Evolutionary conservation across 2,329 filamentous ascomycete species (phyloP), one percentile per base, ranked within the genome.

Genomic region (Chaetothyriales sp.): DNA sequence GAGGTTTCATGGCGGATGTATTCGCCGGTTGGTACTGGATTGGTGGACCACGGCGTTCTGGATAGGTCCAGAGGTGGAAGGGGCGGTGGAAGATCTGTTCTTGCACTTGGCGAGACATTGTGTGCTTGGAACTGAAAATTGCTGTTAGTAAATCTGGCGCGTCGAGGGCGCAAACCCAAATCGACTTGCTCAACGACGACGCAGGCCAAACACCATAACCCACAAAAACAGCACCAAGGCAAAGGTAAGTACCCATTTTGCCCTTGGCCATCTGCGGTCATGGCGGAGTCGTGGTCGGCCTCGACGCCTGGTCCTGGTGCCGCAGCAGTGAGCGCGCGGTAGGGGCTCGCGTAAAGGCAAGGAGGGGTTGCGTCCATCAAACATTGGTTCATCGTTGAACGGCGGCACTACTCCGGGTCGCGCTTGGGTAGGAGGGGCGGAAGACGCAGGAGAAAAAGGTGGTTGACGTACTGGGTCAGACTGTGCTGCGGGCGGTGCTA

Each of bases 1-100:
- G 53, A 54, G 3, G 57, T 15, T 51, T 61, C 56, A 33, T 56
- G 58, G 13, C 54, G 52, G 33, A 52, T 52, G 37, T 56, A 54
- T 50, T 55, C 53, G 19, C 56, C 58, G 18, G 54, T 51, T 5
- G 52, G 52, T 4, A 50, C 48, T 18, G 55, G 52, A 50, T 51
- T 55, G 10, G 48, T 47, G 33, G 48, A 18, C 9, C 44, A 25
- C 5, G 48, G 25, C 6, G 52, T 50, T 29, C 44, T 29, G 33
- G 50, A n/a, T 9, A 40, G 9, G 33, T 40, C 33, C 10, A 40
- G 33, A 40, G 33, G 33, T 5, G 7, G 10, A 10, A 40, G 33
- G 33, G 33, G 10, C 33, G 33, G 22, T 6, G 22, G 22, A 25
- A 25, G 22, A 25, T 25, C 22, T 25, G 22, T 25, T 25, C 22